These are phyloP conservation scores for Peziza echinospora DNA, from an alignment of 495 filamentous ascomycete species.

Conservation along the genomic window DNA sequence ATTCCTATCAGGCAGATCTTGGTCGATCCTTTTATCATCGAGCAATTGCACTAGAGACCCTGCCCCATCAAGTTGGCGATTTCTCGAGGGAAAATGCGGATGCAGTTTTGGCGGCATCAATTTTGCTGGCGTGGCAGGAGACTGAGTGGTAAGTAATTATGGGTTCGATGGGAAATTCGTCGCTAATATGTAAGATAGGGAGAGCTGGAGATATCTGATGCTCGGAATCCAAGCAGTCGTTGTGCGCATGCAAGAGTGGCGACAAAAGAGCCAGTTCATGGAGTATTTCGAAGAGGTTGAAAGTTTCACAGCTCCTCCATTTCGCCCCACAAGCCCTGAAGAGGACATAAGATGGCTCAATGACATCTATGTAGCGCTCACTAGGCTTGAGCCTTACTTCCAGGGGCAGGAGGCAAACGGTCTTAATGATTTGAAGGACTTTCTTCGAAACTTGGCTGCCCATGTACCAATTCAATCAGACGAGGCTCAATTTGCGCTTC, in stretches of 20 bases:
- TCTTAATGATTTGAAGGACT: slow-evolving; percentile 56
- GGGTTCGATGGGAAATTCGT: slow-evolving; percentile 17
- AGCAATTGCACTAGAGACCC: slow-evolving; percentile 59
- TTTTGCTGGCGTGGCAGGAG: slow-evolving; percentile 87
- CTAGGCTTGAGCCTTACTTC: slow-evolving; percentile 47
- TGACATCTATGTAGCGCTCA: slow-evolving; percentile 43
- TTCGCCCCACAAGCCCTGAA: slow-evolving; percentile 28
- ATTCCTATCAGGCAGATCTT: slow-evolving; percentile 56
- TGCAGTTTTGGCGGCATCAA: slow-evolving; percentile 75
- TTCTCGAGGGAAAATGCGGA: slow-evolving; percentile 81
- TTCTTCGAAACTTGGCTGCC: slow-evolving; percentile 55
- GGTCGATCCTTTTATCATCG: slow-evolving; percentile 75
- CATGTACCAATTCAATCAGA: slow-evolving; percentile 50
- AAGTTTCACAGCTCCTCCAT: slow-evolving; percentile 39
- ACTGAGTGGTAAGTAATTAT: slow-evolving; percentile 81
- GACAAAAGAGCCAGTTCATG: slow-evolving; percentile 63
- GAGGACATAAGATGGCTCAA: slow-evolving; percentile 45
- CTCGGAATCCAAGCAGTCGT: slow-evolving; percentile 80
- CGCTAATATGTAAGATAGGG: slow-evolving; percentile 37
- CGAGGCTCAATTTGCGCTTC: slow-evolving; percentile 66
- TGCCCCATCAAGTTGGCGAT: slow-evolving; percentile 63
- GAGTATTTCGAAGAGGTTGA: slow-evolving; percentile 61
- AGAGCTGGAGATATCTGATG: slow-evolving; percentile 76
- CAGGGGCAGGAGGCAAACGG: slow-evolving; percentile 52
- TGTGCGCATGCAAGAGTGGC: slow-evolving; percentile 82